These are phyloP conservation scores for Penicillium desertorum DNA, from an alignment of 495 filamentous ascomycete genomes.

Conservation along the genomic window DNA sequence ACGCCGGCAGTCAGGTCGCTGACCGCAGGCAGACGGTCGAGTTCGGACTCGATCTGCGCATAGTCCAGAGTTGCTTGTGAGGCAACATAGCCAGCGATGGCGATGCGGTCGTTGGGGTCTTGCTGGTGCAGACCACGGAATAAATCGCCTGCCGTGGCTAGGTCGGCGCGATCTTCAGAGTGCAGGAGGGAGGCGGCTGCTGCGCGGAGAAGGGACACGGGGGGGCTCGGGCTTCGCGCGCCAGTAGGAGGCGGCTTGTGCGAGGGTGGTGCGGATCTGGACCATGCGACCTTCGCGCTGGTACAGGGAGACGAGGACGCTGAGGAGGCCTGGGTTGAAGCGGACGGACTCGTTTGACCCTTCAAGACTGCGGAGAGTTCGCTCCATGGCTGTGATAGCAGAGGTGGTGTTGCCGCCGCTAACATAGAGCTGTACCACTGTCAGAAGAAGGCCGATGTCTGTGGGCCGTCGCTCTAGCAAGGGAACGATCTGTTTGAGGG, in stretches of 20 bases:
- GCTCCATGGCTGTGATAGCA: constrained; percentile 73
- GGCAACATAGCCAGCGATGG: constrained; percentile 79
- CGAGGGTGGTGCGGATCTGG: constrained; percentile 67
- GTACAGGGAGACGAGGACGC: constrained; percentile 80
- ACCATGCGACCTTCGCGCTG: constrained; percentile 71
- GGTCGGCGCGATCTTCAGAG: constrained; percentile 64
- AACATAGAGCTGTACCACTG: constrained; percentile 81
- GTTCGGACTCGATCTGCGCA: constrained; percentile 56
- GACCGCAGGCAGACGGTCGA: constrained; percentile 63
- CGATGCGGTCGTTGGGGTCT: constrained; percentile 61
- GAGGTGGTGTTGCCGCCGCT: constrained; percentile 69
- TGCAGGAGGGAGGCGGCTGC: constrained; percentile 77
- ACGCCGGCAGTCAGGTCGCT: constrained; percentile 63
- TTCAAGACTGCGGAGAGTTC: constrained; percentile 72
- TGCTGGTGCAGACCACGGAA: constrained; percentile 66
- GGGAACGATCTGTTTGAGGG: constrained; percentile 69
- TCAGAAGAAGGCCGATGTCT: constrained; percentile 82
- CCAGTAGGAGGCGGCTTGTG: constrained; percentile 85
- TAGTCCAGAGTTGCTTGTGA: constrained; percentile 70
- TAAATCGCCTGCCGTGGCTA: constrained; percentile 66
- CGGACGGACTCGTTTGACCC: constrained; percentile 66
- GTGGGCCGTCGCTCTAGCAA: constrained; percentile 73
- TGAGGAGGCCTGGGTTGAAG: constrained; percentile 82
- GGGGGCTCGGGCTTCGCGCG: constrained; percentile 50
- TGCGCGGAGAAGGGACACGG: constrained; percentile 66